These are phyloP conservation scores for Stellera chamaejasme DNA, from an alignment of 345 rosid species.

Conservation along the genomic window DNA sequence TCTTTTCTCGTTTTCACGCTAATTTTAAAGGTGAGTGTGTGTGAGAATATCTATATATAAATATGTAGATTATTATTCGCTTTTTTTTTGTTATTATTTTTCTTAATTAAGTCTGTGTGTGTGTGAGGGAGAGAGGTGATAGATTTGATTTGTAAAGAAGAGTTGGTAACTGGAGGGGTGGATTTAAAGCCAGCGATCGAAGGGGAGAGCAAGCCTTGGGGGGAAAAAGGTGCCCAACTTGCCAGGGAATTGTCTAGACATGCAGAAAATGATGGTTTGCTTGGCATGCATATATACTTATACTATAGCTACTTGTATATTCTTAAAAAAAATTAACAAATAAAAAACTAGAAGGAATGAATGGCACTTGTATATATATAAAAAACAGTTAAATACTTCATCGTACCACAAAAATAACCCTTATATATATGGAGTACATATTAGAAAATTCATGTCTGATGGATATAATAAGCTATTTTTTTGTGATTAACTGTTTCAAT, in stretches of 20 bases:
- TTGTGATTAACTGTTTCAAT: too few species aligned
- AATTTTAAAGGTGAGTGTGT: constrained; percentile 12
- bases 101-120: too few species aligned
- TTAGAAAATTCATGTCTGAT: too few species aligned
- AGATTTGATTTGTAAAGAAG: constrained; percentile 23
- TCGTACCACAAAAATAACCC: too few species aligned
- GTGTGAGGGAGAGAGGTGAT: not conserved
- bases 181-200: constrained; percentile 28
- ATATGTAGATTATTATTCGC: too few species aligned
- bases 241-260: constrained; percentile 32
- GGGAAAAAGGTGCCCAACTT: constrained; percentile 19
- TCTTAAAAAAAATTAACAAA: not conserved
- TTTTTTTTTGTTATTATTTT: constrained; percentile 2
- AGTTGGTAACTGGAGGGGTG: constrained; percentile 23
- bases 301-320: not conserved
- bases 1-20: constrained; percentile 1
- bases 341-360: too few species aligned
- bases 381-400: too few species aligned
- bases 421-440: too few species aligned
- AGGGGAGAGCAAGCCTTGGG: not conserved
- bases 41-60: too few species aligned
- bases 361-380: too few species aligned
- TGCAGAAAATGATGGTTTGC: constrained; percentile 32
- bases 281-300: not conserved
- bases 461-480: too few species aligned